Evolutionary conservation across 352 stramenopile genomes (phyloP), one percentile per base, ranked within the genome.

Genomic region (Phytophthora quininea): DNA sequence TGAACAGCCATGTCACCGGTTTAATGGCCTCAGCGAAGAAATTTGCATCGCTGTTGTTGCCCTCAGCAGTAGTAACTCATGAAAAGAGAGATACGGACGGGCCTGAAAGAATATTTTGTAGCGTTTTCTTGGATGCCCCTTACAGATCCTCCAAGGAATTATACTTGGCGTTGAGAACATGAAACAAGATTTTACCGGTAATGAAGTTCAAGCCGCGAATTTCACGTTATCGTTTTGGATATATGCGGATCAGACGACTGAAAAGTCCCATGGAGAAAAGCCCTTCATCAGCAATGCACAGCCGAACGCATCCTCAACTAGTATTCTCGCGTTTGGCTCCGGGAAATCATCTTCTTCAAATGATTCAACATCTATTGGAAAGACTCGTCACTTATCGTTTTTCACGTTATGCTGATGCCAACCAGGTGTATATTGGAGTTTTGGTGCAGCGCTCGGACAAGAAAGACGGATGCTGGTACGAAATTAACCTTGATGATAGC

Each of bases 141-240:
- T 76, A 33, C 58, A 71, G 37, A n/a, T n/a, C n/a, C n/a, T n/a
- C n/a, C n/a, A n/a, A n/a, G n/a, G n/a, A n/a, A n/a, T n/a, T n/a
- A n/a, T n/a, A 35, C 64, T 64, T 47, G 58, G 61, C 4, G 50
- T 73, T 15, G 14, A 11, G 54, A 57, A 57, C 11, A 12, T n/a
- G 3, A 61, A 55, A 40, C 4, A 30, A 19, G 11, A 46, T 5
- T 12, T 40, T 11, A 8, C 14, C 11, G 31, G 27, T 30, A 45
- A 54, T 14, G 12, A 3, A 12, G 30, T 4, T 45, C 47, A 54
- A 33, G 19, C 11, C 45, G 29, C 27, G 29, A 52, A 40, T 46
- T 8, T 76, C 15, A 32, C 54, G 9, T 6, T 76, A 19, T 61
- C 50, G 4, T 70, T 76, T 57, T 76, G 69, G 69, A 11, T 73